Conservation (phyloP, 352 stramenopile species). For the Blastocystis sp. region DNA sequence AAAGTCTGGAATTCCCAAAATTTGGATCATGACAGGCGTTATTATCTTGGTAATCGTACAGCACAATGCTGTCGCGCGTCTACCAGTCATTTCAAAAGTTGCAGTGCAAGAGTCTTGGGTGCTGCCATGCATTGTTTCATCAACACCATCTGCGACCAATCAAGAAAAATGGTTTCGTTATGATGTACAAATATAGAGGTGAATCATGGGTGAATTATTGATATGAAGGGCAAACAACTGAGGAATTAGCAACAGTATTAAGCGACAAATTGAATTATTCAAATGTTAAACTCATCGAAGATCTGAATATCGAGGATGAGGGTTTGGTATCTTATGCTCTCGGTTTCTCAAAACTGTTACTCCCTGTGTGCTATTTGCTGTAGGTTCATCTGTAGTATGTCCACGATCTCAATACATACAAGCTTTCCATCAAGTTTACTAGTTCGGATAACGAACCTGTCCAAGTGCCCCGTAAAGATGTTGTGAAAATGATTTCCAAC, state of each 20-base stretch:
- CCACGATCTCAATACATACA: background rate
- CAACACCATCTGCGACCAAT: background rate
- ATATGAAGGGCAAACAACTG: background rate
- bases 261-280: background rate
- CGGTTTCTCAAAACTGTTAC: background rate
- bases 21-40: background rate
- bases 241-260: background rate
- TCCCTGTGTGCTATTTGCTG: background rate
- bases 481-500: background rate
- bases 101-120: background rate
- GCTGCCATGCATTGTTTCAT: background rate
- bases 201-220: background rate
- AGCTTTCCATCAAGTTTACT: background rate
- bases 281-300: background rate
- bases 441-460: background rate
- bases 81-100: background rate
- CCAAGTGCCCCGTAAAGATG: background rate
- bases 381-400: background rate
- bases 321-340: slow-evolving; percentile 21
- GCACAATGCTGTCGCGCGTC: background rate
- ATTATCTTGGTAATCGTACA: background rate
- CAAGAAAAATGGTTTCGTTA: background rate
- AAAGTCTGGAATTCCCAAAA: no score
- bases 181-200: slow-evolving; percentile 42
- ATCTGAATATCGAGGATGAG: background rate